These are phyloP conservation scores for Acacia melanoxylon DNA, from an alignment of 306 rosid species.

Conservation along the genomic window DNA sequence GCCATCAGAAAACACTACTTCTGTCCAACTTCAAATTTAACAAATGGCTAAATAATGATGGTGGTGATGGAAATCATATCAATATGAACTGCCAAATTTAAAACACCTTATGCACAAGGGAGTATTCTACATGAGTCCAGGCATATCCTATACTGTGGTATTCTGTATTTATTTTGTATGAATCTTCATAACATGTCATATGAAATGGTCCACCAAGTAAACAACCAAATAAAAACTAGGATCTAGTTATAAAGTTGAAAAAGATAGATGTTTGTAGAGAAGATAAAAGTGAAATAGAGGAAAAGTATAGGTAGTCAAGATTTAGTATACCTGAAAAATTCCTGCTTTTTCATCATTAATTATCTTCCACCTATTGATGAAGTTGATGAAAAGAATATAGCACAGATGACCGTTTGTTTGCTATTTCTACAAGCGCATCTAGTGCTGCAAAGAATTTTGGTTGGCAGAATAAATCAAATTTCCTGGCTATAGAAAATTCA, in stretches of 20 bases:
- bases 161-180: background rate
- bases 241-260: background rate
- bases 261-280: background rate
- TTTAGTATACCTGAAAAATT: constrained; percentile 28
- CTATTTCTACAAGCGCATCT: constrained; percentile 71
- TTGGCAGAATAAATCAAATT: constrained; percentile 31
- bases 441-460: constrained; percentile 58
- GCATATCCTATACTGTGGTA: background rate
- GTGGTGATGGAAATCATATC: background rate
- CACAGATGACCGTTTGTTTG: constrained; percentile 65
- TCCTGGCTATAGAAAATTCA: constrained; percentile 10
- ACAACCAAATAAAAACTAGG: constrained; percentile 21
- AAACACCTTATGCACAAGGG: background rate
- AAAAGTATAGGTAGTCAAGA: background rate
- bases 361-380: constrained; percentile 49
- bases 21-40: background rate
- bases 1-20: background rate
- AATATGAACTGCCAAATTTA: background rate
- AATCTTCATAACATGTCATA: constrained; percentile 6
- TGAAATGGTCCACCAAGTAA: background rate
- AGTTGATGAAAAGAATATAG: constrained; percentile 53
- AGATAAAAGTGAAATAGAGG: background rate
- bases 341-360: constrained; percentile 39
- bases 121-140: background rate
- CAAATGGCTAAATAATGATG: background rate